Evolutionary conservation across 495 filamentous ascomycete genomes (phyloP), one percentile per base, ranked within the genome.

Genomic region (Penicillium odoratum): DNA sequence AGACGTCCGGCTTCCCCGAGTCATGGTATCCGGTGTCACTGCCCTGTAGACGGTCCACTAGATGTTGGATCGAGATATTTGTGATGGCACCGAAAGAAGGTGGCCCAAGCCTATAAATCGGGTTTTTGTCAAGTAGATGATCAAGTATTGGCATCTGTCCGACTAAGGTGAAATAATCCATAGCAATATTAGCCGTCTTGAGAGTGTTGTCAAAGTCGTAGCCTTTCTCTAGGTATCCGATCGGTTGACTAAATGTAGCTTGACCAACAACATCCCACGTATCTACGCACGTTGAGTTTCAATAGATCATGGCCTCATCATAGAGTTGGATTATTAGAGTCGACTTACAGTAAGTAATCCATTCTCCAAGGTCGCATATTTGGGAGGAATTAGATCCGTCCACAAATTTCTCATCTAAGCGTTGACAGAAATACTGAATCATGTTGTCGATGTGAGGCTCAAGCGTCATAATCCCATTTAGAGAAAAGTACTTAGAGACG

Each of bases 91-190:
- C 60, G 42, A 66, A 66, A 33, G 56, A 55, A 0, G 65, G 65
- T 7, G 66, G 64, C 2, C 64, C 64, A 33, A 69, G 58, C 21
- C 59, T 60, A 21, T 57, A 44, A 33, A 74, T 51, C 3, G 82
- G 82, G 57, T 87, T 87, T 61, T 86, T 87, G 55, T 83, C 74
- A 48, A 87, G 74, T 45, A 86, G 55, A 7, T 72, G 70, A 60
- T 88, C 85, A n/a, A 89, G 76, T 60, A 81, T 70, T 33, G 86
- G 85, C 55, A 88, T 84, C 70, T 87, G 83, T 15, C 83, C 84
- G 29, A 76, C 64, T 8, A 65, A 3, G 9, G 51, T 36, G 53
- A 78, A 63, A 38, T 65, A 65, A 29, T 62, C 57, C 59, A 68
- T 60, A 3, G 62, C 53, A 8, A 33, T 49, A 43, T 64, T 44